phyloP scores from a whole-genome alignment of 805 yeast species.

The Lipomyces chichibuensis region DNA sequence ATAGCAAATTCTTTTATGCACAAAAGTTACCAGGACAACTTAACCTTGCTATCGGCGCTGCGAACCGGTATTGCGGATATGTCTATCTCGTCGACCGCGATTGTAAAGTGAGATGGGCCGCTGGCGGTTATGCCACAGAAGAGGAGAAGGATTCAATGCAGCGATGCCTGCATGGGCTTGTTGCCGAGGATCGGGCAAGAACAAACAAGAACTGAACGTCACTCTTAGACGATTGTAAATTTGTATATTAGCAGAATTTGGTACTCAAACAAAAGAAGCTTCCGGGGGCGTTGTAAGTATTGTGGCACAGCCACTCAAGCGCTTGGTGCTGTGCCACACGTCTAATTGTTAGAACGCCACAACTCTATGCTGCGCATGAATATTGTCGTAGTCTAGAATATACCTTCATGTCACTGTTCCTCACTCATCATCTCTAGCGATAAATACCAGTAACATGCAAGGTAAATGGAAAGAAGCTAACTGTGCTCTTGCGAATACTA shows the following conservation, averaged over 20 bases:
- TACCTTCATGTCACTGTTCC: background rate
- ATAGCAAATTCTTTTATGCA: constrained; percentile 55
- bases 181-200: constrained; percentile 25
- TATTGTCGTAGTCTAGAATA: background rate
- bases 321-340: background rate
- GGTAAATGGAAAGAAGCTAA: constrained; percentile 1
- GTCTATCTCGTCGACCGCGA: constrained; percentile 74
- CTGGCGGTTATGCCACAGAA: constrained; percentile 77
- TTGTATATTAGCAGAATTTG: background rate
- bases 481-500: background rate
- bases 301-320: background rate
- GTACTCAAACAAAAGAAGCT: background rate
- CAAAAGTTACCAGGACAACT: constrained; percentile 22
- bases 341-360: background rate
- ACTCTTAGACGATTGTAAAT: background rate
- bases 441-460: constrained; percentile 1
- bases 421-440: background rate
- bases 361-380: background rate
- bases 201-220: background rate
- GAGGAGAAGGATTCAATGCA: constrained; percentile 55
- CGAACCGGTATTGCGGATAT: constrained; percentile 81
- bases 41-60: constrained; percentile 53
- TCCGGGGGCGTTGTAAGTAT: background rate
- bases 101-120: constrained; percentile 86
- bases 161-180: constrained; percentile 24